phyloP scores from a whole-genome alignment of 2,329 filamentous ascomycete species.

The Calonectria leucothoes region DNA sequence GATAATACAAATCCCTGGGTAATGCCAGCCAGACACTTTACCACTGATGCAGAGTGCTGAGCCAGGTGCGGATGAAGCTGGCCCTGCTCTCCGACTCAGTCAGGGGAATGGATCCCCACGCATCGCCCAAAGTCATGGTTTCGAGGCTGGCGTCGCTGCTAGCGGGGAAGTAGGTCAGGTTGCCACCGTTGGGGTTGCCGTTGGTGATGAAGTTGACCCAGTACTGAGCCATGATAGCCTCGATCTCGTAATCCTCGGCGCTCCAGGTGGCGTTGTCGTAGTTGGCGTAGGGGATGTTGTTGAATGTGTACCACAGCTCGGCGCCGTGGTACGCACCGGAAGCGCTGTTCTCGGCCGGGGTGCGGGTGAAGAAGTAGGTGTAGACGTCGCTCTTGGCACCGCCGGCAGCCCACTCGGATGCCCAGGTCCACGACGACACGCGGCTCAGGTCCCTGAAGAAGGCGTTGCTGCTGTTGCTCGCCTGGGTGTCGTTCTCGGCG shows the following conservation, averaged over 20 bases:
- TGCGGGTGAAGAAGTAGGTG: constrained; percentile 1
- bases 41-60: background rate
- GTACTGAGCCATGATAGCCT: background rate
- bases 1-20: background rate
- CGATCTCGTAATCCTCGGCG: background rate
- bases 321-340: background rate
- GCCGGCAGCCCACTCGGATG: background rate
- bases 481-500: background rate
- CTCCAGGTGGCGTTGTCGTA: constrained; percentile 2
- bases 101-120: background rate
- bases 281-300: constrained; percentile 12
- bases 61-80: background rate
- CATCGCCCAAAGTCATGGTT: background rate
- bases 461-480: background rate
- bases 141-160: background rate
- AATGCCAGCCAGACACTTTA: background rate
- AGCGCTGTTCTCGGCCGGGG: background rate
- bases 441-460: constrained; percentile 10
- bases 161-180: background rate
- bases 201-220: constrained; percentile 11
- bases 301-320: constrained; percentile 11
- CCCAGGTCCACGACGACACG: background rate
- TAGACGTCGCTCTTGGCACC: background rate
- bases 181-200: constrained; percentile 4
- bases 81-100: background rate